Evolutionary conservation across 2,329 filamentous ascomycete genomes (phyloP).

Genomic region (Plenodomus lindquistii): DNA sequence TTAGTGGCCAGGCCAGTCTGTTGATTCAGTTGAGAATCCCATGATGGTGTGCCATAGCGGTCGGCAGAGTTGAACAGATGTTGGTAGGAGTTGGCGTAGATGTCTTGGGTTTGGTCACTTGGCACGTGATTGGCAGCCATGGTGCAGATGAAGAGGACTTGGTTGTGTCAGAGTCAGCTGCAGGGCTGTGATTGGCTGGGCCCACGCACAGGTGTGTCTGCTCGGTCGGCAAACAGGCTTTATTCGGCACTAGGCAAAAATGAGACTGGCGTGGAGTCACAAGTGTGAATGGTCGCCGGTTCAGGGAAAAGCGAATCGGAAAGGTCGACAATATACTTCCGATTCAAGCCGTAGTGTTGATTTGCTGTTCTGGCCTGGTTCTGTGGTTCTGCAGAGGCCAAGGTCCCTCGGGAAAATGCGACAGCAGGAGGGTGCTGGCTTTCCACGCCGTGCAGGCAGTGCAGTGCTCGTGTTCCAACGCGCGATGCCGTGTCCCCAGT

Average conservation of each 20-base stretch:
- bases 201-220: slow-evolving; percentile 23
- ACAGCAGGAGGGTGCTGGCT: slow-evolving; percentile 15
- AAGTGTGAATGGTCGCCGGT: slow-evolving; percentile 29
- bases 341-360: slow-evolving; percentile 32
- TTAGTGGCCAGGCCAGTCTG: slow-evolving; percentile 24
- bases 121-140: slow-evolving; percentile 47
- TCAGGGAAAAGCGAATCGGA: slow-evolving; percentile 25
- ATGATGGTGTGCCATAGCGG: slow-evolving; percentile 35
- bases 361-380: slow-evolving; percentile 20
- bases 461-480: slow-evolving; percentile 29
- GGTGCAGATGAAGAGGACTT: slow-evolving; percentile 14
- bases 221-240: slow-evolving; percentile 25
- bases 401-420: slow-evolving; percentile 16
- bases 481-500: slow-evolving; percentile 34
- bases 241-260: slow-evolving; percentile 42
- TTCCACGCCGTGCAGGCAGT: not conserved
- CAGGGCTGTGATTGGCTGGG: slow-evolving; percentile 34
- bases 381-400: slow-evolving; percentile 23
- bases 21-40: slow-evolving; percentile 35
- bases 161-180: slow-evolving; percentile 17
- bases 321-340: slow-evolving; percentile 41
- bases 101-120: slow-evolving; percentile 38
- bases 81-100: slow-evolving; percentile 39
- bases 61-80: slow-evolving; percentile 34
- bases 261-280: slow-evolving; percentile 35